Evolutionary conservation across 129 eudicot genomes (phyloP), one percentile per base, ranked within the genome.

Genomic region (Artemisia tridentata): DNA sequence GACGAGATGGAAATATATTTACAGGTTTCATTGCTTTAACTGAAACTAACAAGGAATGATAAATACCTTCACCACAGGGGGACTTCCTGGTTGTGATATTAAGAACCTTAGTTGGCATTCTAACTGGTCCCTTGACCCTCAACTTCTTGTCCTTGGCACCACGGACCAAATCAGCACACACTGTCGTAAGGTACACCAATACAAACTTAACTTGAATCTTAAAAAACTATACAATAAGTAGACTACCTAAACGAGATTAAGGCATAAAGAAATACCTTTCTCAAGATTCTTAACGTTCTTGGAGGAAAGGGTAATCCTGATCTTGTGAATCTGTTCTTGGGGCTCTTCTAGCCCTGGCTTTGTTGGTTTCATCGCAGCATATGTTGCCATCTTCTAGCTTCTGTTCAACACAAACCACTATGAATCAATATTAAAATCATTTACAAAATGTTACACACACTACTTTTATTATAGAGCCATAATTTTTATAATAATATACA

Each of bases 31-130:
- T 29, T 29, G 38, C 38, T 29, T 29, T 29, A 29, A 49, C 17
- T 14, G 11, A 49, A 49, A n/a, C 17, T 14, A 50, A 11, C 4
- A 50, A 50, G 55, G 18, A 31, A 10, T 65, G 68, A 27, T 17
- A 4, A 67, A 27, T 86, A 92, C 98, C 98, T 89, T 92, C 96
- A 77, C 98, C 98, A 56, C 96, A 92, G 11, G 98, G 96, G 3
- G 98, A 83, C 76, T 86, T 92, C 84, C 98, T 88, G 52, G 98
- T 92, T 3, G 98, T 92, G 66, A 92, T 86, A 21, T 79, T 18
- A 38, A 92, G 95, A 81, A 92, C 98, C 86, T 92, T 92, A 1
- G 96, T 92, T 2, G 98, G 98, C 79, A 92, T 92, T 59, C 98
- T 86, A 47, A 92, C 98, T 3, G 98, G 98, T 67, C 96, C 96